Evolutionary conservation across 2,329 filamentous ascomycete species (phyloP), one percentile per base, ranked within the genome.

Genomic region (Pseudogymnoascus sp.): DNA sequence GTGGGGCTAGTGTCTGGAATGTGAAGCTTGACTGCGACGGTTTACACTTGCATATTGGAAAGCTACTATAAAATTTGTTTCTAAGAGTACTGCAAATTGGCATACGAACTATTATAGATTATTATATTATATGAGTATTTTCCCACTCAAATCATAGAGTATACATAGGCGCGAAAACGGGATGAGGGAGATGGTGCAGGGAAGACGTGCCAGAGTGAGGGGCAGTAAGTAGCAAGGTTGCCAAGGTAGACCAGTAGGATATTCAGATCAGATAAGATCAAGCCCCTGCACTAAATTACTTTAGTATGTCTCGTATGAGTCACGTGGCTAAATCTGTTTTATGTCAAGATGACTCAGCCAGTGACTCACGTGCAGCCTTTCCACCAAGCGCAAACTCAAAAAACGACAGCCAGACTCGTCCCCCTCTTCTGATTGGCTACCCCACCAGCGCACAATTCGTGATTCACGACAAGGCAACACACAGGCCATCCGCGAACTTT

Each of bases 371-470:
- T 56, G 50, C 50, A 56, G 50, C 50, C 50, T 56, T 33, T 56
- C 50, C 29, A 56, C 4, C 50, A 56, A 21, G 50, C 50, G 50
- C 50, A 56, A 56, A 56, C 50, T 56, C 21, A 29, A 37, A 38
- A 42, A 37, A 61, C 10, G 59, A n/a, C 42, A 61, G 33, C 59
- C 59, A 61, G 33, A 61, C 35, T 42, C 33, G 11, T 21, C 8
- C 19, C 19, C 14, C 35, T 42, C 19, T 5, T 61, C 24, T 61
- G 13, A 61, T 61, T 61, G 59, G 59, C 59, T 21, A 61, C 59
- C 59, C 59, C 59, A 61, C 59, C 59, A 61, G 38, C 59, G 59
- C 59, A 61, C 59, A 61, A 40, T 61, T 61, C 59, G 59, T 40
- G 59, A 61, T 26, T 61, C 33, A 44, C 61, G 37, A 62, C 61